Evolutionary conservation across 495 filamentous ascomycete species (phyloP).

Genomic region (Trichoderma orchidacearum): DNA sequence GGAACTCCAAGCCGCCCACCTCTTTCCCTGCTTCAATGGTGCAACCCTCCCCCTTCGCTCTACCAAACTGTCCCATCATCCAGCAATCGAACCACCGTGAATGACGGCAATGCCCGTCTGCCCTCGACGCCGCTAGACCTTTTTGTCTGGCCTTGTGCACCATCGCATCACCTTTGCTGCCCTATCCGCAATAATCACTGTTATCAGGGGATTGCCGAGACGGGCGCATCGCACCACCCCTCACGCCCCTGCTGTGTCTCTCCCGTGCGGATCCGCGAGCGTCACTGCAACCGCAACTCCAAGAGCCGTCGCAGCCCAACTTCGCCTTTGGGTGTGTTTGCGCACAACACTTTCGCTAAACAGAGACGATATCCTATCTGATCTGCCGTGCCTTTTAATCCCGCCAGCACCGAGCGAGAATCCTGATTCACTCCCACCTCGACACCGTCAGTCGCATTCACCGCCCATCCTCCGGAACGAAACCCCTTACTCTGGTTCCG

Average conservation of each 20-base stretch:
- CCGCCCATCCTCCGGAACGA: not conserved
- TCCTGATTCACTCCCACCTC: too few relatives aligned
- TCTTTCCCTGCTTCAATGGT: not conserved
- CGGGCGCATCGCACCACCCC: not conserved
- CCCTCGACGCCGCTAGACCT: not conserved
- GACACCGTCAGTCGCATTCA: not conserved
- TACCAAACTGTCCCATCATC: not conserved
- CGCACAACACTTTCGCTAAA: slow-evolving; percentile 2
- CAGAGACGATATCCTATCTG: not conserved
- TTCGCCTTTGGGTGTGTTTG: not conserved
- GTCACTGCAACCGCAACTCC: not conserved
- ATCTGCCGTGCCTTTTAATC: not conserved
- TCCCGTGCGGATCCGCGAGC: not conserved
- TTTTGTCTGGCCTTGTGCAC: too few relatives aligned
- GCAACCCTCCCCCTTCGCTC: not conserved
- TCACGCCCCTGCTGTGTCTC: not conserved
- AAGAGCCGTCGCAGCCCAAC: not conserved
- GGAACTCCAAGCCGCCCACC: too few relatives aligned
- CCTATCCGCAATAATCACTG: not conserved
- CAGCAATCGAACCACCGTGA: not conserved
- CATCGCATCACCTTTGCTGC: too few relatives aligned
- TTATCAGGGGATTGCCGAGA: too few relatives aligned
- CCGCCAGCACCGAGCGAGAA: not conserved
- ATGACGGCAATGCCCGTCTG: not conserved
- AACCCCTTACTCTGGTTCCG: too few relatives aligned